Conservation (phyloP, 2,329 filamentous ascomycete species). For the Trichoderma koningiopsis region DNA sequence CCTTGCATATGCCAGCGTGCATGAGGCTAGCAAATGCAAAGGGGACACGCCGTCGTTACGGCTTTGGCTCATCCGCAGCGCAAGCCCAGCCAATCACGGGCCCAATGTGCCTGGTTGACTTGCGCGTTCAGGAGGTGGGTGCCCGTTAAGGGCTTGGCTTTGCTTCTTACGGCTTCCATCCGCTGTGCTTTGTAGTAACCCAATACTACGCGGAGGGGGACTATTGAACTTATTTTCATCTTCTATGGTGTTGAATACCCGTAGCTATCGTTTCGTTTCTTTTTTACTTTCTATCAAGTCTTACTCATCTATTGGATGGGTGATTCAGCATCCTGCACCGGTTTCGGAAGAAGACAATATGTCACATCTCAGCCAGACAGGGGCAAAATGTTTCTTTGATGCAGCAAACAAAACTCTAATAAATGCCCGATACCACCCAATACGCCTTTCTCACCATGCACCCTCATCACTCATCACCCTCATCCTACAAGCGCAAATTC, state of each 20-base stretch:
- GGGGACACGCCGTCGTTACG: background rate
- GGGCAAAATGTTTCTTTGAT: background rate
- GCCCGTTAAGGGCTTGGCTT: background rate
- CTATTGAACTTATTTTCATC: background rate
- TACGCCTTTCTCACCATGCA: background rate
- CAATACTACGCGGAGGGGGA: background rate
- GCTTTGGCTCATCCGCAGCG: slow-evolving; percentile 3
- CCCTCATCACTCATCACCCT: background rate
- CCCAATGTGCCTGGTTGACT: slow-evolving; percentile 2
- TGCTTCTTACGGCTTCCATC: background rate
- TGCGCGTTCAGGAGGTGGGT: background rate
- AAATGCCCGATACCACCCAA: background rate
- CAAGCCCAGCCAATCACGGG: slow-evolving; percentile 8
- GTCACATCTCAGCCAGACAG: background rate
- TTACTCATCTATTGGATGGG: background rate
- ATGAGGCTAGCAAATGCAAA: slow-evolving; percentile 1
- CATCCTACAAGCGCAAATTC: background rate
- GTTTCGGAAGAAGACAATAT: no score
- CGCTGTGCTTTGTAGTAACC: background rate
- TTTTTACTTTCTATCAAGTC: background rate
- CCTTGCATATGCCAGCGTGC: background rate
- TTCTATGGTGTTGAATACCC: background rate
- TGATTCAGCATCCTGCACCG: background rate
- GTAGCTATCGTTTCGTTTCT: background rate
- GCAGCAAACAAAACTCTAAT: background rate